Conservation (phyloP, 2,329 filamentous ascomycete species). For the Neurospora sp. region DNA sequence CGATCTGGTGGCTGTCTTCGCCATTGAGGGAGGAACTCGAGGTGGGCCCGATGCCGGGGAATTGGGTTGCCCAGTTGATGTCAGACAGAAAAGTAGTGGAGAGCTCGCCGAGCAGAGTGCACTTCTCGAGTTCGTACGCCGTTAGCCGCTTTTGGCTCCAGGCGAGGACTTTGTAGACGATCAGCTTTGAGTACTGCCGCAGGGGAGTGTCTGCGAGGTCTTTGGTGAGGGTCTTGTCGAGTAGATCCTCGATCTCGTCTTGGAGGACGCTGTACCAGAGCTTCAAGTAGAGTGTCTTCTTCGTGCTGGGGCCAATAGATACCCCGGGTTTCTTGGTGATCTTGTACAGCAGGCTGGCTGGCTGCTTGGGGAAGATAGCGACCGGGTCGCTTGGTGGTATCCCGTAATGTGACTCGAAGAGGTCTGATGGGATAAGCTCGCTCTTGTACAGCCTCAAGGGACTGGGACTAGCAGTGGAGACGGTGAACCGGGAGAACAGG, state of each 20-base stretch:
- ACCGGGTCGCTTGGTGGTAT: constrained; percentile 41
- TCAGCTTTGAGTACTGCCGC: constrained; percentile 35
- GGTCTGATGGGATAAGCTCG: constrained; percentile 58
- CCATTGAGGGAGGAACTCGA: constrained; percentile 1
- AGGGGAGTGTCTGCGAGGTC: constrained; percentile 32
- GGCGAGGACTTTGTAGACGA: constrained; percentile 33
- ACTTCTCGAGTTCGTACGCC: constrained; percentile 45
- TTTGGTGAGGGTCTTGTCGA: constrained; percentile 33
- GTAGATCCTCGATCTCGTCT: constrained; percentile 54
- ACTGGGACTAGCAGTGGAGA: constrained; percentile 67
- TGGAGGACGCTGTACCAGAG: constrained; percentile 70
- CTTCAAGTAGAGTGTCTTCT: constrained; percentile 52
- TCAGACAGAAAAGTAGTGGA: constrained; percentile 37
- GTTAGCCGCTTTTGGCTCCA: constrained; percentile 36
- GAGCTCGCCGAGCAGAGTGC: constrained; percentile 42
- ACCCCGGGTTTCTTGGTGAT: constrained; percentile 47
- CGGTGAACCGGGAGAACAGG: constrained; percentile 82
- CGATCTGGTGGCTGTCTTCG: constrained; percentile 16
- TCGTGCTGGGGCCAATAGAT: constrained; percentile 24
- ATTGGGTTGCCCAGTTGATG: constrained; percentile 38
- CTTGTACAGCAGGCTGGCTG: constrained; percentile 72
- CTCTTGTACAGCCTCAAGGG: constrained; percentile 68
- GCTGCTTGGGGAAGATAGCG: constrained; percentile 70
- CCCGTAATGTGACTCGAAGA: constrained; percentile 57
- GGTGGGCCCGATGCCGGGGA: constrained; percentile 38